Evolutionary conservation across 1,284 basidiomycete species (phyloP).

Genomic region (Meira nashicola): DNA sequence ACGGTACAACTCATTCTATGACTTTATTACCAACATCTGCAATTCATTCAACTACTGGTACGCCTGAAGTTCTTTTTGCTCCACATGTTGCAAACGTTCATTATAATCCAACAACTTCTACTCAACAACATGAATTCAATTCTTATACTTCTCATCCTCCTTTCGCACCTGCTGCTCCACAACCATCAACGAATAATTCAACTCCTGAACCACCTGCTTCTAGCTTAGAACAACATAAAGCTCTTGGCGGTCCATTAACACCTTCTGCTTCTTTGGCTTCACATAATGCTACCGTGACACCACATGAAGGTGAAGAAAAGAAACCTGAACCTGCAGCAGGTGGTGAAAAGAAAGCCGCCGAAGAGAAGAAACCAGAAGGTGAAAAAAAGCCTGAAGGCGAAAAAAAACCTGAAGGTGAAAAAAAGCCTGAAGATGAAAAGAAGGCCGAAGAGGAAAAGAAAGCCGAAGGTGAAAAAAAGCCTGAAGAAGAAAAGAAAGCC

Average conservation of each 20-base stretch:
- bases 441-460: no score
- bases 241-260: background rate
- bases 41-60: background rate
- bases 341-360: no score
- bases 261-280: background rate
- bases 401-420: no score
- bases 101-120: background rate
- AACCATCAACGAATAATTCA: background rate
- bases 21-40: background rate
- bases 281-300: background rate
- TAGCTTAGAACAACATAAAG: background rate
- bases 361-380: no score
- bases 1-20: background rate
- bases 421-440: no score
- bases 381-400: no score
- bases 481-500: no score
- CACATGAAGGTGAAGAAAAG: no score
- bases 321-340: no score
- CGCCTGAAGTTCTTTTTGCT: background rate
- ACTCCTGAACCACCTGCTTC: background rate
- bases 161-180: background rate
- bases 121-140: background rate
- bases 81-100: background rate
- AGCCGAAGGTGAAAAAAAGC: no score
- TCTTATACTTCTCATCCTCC: background rate